Base-by-base conservation (phyloP, 2,329 filamentous ascomycete genomes). In the Davidsoniella virescens region DNA sequence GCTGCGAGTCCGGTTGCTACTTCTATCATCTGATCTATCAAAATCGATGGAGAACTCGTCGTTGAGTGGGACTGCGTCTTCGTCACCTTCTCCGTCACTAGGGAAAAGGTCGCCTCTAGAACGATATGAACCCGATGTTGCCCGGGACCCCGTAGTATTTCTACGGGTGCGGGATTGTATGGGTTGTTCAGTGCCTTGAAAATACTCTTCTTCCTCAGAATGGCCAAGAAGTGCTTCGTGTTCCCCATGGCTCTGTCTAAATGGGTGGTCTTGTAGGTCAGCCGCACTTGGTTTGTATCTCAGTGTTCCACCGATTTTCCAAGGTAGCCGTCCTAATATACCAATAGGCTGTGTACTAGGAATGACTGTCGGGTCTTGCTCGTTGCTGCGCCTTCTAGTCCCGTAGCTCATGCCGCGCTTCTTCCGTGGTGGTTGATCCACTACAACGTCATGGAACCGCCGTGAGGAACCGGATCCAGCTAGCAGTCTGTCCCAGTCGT, bases 341-440 rank as follows among this genome's bases (percentile, higher is more conserved):
- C 88, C 87, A 56, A 94, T 75, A 46, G 87, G 80, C 42, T 84
- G 85, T 3, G 85, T 88, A 59, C 82, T 86, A 1, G 87, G 87
- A 48, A 94, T 93, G n/a, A 94, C 78, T 3, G 86, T 93, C 8
- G 87, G 84, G 60, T 94, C 87, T 60, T 94, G 87, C 69, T 71
- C 61, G 70, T 69, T 64, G 29, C 65, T 58, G 52, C 68, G 70
- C 69, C 70, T 71, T 33, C 41, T 40, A 9, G 84, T 83, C 38
- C 85, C 86, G 64, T 95, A 96, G 64, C 81, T 94, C 90, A 95
- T 95, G 38, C 79, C 82, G 56, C 82, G 71, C 65, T 86, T 86
- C 56, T 81, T 71, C 47, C 72, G 72, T 38, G 86, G 85, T 63
- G 88, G 82, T 47, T 75, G 70, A 6, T 70, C 68, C 47, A 75